Conservation (phyloP, 2,329 filamentous ascomycete species). For the Acrocalymma vagum region DNA sequence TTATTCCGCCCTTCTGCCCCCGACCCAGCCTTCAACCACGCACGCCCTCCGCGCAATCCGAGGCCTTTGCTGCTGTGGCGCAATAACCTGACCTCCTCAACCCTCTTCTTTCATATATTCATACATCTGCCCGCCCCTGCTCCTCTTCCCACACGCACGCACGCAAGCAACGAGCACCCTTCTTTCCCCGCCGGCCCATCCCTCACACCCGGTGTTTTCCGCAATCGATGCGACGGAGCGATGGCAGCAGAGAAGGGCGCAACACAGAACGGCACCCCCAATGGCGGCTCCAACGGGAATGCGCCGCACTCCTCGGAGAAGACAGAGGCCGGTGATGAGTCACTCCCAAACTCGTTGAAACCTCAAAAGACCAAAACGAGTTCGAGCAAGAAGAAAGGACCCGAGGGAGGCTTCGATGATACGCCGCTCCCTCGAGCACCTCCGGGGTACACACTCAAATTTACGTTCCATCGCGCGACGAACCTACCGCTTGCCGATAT, state of each 20-base stretch:
- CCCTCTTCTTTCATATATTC: too few relatives aligned
- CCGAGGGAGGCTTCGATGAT: constrained; percentile 79
- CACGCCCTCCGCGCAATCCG: too few relatives aligned
- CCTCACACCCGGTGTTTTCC: too few relatives aligned
- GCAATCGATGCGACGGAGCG: too few relatives aligned
- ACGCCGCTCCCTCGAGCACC: constrained; percentile 79
- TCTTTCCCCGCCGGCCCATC: too few relatives aligned
- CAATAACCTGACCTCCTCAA: too few relatives aligned
- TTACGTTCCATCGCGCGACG: constrained; percentile 81
- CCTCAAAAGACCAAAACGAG: constrained; percentile 34
- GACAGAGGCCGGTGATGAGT: constrained; percentile 19
- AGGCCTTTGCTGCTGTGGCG: too few relatives aligned
- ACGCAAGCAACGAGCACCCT: too few relatives aligned
- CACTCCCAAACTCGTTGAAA: constrained; percentile 22
- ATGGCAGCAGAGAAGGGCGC: constrained; percentile 20
- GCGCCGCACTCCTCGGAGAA: constrained; percentile 20
- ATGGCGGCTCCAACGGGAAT: constrained; percentile 18
- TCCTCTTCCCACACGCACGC: too few relatives aligned
- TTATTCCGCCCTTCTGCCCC: too few relatives aligned
- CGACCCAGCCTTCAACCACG: too few relatives aligned
- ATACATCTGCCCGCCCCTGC: too few relatives aligned
- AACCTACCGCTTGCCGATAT: constrained; percentile 88
- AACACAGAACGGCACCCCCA: constrained; percentile 2
- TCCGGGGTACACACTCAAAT: constrained; percentile 82
- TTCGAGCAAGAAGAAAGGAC: constrained; percentile 51